Conservation (phyloP, 2,329 filamentous ascomycete species). For the Ophiostoma piceae region DNA sequence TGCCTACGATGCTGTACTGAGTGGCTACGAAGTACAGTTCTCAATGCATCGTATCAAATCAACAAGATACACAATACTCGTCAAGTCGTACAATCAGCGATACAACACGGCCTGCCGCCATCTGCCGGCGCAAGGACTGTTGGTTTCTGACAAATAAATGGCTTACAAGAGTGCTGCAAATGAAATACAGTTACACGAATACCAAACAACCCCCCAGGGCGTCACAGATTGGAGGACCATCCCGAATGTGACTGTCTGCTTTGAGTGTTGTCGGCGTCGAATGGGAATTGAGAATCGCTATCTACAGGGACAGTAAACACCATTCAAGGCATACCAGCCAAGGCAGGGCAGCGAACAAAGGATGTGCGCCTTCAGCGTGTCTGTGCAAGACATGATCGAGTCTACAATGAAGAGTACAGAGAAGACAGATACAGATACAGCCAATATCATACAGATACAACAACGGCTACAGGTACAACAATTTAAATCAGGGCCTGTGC, state of each 20-base stretch:
- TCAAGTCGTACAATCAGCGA: not conserved
- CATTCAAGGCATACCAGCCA: not conserved
- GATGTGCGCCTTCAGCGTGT: not conserved
- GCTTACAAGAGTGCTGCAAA: not conserved
- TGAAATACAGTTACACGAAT: not conserved
- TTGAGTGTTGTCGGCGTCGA: not conserved
- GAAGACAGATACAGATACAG: too few relatives aligned
- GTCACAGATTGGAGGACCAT: constrained; percentile 15
- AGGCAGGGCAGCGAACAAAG: not conserved
- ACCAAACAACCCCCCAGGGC: constrained; percentile 4
- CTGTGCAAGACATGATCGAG: not conserved
- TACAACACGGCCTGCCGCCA: not conserved
- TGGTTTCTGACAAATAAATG: not conserved
- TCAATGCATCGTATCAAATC: not conserved
- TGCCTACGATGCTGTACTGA: too few relatives aligned
- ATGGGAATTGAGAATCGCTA: not conserved
- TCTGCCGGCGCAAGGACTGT: not conserved
- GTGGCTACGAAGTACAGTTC: too few relatives aligned
- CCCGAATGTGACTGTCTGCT: constrained; percentile 5
- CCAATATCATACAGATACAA: not conserved
- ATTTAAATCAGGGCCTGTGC: constrained; percentile 17
- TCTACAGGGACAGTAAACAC: too few relatives aligned
- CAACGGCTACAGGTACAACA: not conserved
- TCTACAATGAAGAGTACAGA: not conserved
- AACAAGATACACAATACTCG: too few relatives aligned